Percentiles rank a stretch among this genome's conserved stretches.
These are phyloP conservation scores for Exserohilum turcica DNA, from an alignment of 2,329 filamentous ascomycete genomes.

Conservation along the genomic window DNA sequence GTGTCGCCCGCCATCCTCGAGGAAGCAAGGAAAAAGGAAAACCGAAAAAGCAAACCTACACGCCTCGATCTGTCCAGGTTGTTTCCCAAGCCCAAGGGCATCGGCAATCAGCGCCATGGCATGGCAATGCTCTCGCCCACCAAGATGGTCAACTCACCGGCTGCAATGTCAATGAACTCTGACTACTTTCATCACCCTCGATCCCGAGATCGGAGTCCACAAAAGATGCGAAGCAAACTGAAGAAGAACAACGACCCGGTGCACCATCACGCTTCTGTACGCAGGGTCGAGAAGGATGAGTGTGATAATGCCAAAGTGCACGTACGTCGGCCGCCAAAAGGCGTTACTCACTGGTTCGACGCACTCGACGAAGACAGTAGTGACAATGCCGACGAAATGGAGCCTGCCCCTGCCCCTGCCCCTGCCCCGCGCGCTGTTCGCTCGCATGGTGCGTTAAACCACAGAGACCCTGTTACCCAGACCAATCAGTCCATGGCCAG, in stretches of 20 bases:
- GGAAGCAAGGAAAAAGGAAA: constrained; percentile 25
- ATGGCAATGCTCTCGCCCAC: constrained; percentile 44
- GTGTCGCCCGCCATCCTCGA: constrained; percentile 28
- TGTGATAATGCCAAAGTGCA: constrained; percentile 56
- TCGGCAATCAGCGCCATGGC: constrained; percentile 20
- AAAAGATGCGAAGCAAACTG: constrained; percentile 19
- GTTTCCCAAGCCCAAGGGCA: constrained; percentile 46
- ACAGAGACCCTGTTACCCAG: constrained; percentile 26
- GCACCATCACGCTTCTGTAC: constrained; percentile 22
- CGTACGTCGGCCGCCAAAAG: constrained; percentile 54
- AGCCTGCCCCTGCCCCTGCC: constrained; percentile 19
- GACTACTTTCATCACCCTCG: constrained; percentile 45
- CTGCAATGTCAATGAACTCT: constrained; percentile 46
- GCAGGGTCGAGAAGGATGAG: constrained; percentile 43
- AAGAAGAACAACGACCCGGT: constrained; percentile 31
- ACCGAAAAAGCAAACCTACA: constrained; percentile 43
- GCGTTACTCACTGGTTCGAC: constrained; percentile 59
- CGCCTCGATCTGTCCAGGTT: constrained; percentile 51
- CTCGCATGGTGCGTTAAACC: constrained; percentile 17
- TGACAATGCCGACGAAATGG: constrained; percentile 28
- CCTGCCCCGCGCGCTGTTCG: constrained; percentile 21
- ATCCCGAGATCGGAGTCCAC: constrained; percentile 40
- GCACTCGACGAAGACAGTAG: constrained; percentile 51
- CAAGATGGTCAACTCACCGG: constrained; percentile 49
- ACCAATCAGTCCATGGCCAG: constrained; percentile 15